These are phyloP conservation scores for Fusarium sublunatum DNA, from an alignment of 2,329 filamentous ascomycete species.

Conservation along the genomic window DNA sequence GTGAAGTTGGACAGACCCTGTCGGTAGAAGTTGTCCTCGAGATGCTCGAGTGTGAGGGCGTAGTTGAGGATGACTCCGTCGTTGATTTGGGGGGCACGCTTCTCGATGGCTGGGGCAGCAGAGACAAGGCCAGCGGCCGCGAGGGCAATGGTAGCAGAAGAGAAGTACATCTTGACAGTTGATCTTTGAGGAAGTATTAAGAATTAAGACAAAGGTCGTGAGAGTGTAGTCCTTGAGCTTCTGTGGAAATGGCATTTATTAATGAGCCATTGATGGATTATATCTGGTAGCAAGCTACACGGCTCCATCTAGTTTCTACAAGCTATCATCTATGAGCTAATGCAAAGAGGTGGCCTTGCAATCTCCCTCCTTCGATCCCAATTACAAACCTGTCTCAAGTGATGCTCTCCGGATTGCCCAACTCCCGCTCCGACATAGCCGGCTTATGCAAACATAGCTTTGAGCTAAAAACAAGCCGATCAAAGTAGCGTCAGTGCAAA, in stretches of 20 bases:
- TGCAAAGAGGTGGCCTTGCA: background rate
- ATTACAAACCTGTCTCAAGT: background rate
- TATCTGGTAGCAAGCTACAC: background rate
- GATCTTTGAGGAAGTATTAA: background rate
- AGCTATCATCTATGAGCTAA: background rate
- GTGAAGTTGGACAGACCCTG: conserved; percentile 69
- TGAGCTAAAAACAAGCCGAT: background rate
- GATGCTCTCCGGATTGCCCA: conserved; percentile 9
- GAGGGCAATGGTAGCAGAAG: conserved; percentile 19
- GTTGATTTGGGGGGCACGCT: conserved; percentile 31
- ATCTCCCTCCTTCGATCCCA: background rate
- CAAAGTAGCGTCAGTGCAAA: background rate
- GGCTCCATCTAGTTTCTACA: background rate
- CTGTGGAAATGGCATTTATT: background rate
- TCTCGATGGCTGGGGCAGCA: conserved; percentile 27
- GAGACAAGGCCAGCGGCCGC: conserved; percentile 30
- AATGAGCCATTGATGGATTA: background rate
- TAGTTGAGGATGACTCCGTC: conserved; percentile 57
- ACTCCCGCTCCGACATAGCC: conserved; percentile 11
- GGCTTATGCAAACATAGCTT: background rate
- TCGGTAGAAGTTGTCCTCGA: conserved; percentile 72
- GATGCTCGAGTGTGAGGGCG: conserved; percentile 63
- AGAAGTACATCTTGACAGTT: conserved; percentile 23
- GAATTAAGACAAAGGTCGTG: background rate
- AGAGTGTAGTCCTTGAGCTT: background rate